These are phyloP conservation scores for Grigorovia transvaalensis DNA, from an alignment of 805 yeast species.

Conservation along the genomic window DNA sequence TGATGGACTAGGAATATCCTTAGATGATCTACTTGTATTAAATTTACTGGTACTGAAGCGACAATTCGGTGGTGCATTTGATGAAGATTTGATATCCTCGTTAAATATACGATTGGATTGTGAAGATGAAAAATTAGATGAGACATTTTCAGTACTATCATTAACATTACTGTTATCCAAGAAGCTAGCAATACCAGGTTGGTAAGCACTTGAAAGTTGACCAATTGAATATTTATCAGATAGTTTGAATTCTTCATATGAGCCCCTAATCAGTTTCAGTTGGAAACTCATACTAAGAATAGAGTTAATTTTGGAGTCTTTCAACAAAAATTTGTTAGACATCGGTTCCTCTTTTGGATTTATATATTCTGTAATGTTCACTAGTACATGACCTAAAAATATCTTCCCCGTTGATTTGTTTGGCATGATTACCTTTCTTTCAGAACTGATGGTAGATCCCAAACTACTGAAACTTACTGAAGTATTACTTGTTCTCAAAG, in stretches of 20 bases:
- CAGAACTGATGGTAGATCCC: neutral
- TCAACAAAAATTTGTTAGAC: slow-evolving; percentile 56
- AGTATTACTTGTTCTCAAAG: neutral
- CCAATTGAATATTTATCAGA: slow-evolving; percentile 13
- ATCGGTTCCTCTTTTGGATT: slow-evolving; percentile 37
- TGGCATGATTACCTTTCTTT: neutral
- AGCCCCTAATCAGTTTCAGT: slow-evolving; percentile 35
- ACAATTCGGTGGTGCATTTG: neutral
- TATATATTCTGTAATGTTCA: slow-evolving; percentile 67
- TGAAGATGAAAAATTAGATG: neutral
- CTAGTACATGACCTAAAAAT: slow-evolving; percentile 52
- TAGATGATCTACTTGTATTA: slow-evolving; percentile 2
- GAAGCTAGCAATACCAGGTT: slow-evolving; percentile 9
- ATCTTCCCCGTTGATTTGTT: slow-evolving; percentile 30
- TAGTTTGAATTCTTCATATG: slow-evolving; percentile 22
- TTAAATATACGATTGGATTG: neutral
- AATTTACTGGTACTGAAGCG: neutral
- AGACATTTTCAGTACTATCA: neutral
- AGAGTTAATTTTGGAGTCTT: slow-evolving; percentile 74
- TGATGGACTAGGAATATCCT: slow-evolving; percentile 19
- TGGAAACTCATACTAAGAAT: slow-evolving; percentile 55
- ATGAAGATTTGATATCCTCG: neutral
- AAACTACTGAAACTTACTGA: neutral
- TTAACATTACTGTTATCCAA: slow-evolving; percentile 3
- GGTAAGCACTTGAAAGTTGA: slow-evolving; percentile 18